phyloP scores from a whole-genome alignment of 768 basidiomycete genomes.

The Dentipellis fragilis region DNA sequence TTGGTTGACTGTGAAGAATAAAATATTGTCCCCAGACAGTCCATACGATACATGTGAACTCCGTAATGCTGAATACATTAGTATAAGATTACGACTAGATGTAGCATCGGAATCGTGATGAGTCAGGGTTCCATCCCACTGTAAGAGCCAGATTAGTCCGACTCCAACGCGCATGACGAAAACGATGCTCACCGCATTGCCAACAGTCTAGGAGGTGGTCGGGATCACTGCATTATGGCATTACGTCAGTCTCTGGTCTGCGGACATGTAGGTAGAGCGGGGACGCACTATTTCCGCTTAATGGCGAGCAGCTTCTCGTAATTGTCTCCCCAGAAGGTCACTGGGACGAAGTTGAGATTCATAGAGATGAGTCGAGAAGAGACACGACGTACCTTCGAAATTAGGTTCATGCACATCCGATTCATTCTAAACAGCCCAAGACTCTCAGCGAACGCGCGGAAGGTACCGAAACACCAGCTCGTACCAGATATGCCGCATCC shows the following conservation, averaged over 20 bases:
- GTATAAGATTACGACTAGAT: slow-evolving; percentile 3
- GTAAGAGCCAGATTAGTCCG: background rate
- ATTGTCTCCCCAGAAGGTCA: slow-evolving; percentile 35
- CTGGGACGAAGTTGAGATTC: slow-evolving; percentile 11
- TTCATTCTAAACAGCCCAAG: slow-evolving; percentile 30
- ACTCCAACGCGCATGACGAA: background rate
- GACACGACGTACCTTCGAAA: slow-evolving; percentile 23
- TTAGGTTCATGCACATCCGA: slow-evolving; percentile 40
- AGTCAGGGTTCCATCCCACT: slow-evolving; percentile 29
- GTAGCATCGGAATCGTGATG: slow-evolving; percentile 26
- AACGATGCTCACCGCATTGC: slow-evolving; percentile 31
- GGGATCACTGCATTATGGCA: slow-evolving; percentile 28
- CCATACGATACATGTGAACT: too few relatives aligned
- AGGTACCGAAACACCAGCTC: background rate
- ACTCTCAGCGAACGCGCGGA: background rate
- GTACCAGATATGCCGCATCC: background rate
- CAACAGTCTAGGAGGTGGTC: slow-evolving; percentile 38
- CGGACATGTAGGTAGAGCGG: background rate
- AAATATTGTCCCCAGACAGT: too few relatives aligned
- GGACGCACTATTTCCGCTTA: slow-evolving; percentile 37
- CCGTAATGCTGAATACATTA: too few relatives aligned
- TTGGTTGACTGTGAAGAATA: too few relatives aligned
- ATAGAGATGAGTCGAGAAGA: background rate
- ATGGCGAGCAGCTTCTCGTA: slow-evolving; percentile 29
- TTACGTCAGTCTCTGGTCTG: background rate